These are phyloP conservation scores for Colletotrichum salicis DNA, from an alignment of 2,329 filamentous ascomycete species.

Conservation along the genomic window DNA sequence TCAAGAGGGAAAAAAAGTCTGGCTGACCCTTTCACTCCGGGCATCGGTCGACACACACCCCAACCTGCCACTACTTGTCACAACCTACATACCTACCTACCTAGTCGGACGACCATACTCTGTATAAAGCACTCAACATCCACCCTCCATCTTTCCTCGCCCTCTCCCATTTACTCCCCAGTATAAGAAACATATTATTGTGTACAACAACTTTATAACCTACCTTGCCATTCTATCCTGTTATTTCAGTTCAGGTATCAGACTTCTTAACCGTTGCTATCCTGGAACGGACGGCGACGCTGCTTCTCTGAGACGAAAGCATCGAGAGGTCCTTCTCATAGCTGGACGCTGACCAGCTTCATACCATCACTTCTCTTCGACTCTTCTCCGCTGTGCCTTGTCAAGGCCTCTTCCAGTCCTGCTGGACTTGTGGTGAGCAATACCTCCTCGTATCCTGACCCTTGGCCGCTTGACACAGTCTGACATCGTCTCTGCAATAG, in stretches of 20 bases:
- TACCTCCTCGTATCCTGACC: background rate
- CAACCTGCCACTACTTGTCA: too few relatives aligned
- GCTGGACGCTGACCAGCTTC: background rate
- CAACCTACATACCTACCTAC: too few relatives aligned
- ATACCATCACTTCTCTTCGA: background rate
- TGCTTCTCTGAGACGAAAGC: background rate
- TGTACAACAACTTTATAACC: background rate
- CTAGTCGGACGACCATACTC: background rate
- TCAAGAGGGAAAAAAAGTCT: background rate
- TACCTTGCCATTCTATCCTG: background rate
- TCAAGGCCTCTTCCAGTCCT: background rate
- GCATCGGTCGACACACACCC: background rate
- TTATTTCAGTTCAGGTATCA: background rate
- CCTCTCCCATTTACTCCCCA: background rate
- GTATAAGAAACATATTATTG: background rate
- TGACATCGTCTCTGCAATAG: background rate
- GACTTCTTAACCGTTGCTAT: background rate
- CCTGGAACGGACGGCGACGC: constrained; percentile 11
- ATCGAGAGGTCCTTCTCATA: background rate
- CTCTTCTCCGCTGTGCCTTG: background rate
- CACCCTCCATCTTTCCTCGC: background rate
- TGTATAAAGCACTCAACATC: background rate
- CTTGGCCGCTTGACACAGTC: background rate
- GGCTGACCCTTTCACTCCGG: background rate
- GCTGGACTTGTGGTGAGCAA: background rate